Evolutionary conservation across 345 rosid species (phyloP).

Genomic region (Hypericum androsaemum): DNA sequence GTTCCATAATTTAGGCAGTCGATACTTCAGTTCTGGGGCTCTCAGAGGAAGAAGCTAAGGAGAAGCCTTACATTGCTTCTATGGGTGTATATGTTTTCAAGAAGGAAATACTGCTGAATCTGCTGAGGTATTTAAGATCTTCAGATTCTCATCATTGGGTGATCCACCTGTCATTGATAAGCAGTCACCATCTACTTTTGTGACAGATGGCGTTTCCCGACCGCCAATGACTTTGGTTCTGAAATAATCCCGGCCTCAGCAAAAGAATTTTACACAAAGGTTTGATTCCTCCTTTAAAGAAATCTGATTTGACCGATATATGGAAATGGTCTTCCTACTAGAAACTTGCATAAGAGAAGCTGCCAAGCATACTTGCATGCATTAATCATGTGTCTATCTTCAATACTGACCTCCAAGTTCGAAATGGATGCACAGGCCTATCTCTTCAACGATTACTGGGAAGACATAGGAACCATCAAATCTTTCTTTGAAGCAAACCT

Average conservation of each 20-base stretch:
- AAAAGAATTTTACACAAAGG: conserved; percentile 58
- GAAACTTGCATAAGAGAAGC: no score
- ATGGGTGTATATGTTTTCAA: conserved; percentile 97
- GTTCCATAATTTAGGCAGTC: conserved; percentile 43
- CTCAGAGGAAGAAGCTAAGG: conserved; percentile 57
- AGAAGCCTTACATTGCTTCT: conserved; percentile 93
- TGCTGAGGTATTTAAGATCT: conserved; percentile 52
- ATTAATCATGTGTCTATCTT: no score
- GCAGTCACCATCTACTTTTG: no score
- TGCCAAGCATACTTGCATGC: no score
- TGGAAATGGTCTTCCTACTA: no score
- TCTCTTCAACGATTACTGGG: conserved; percentile 94
- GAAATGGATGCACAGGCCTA: conserved; percentile 77
- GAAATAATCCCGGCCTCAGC: conserved; percentile 95
- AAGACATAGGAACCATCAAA: conserved; percentile 94
- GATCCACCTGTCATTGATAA: no score
- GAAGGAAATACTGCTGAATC: conserved; percentile 86
- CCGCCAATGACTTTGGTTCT: conserved; percentile 95
- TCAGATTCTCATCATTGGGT: background rate
- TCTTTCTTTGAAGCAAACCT: conserved; percentile 94
- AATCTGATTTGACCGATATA: no score
- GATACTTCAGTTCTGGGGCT: conserved; percentile 84
- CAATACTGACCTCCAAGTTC: conserved; percentile 12
- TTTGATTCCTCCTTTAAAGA: no score
- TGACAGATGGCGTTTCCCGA: conserved; percentile 98